Evolutionary conservation across 192 early-diverging fungal species (phyloP).

Genomic region (Coemansia asiatica): DNA sequence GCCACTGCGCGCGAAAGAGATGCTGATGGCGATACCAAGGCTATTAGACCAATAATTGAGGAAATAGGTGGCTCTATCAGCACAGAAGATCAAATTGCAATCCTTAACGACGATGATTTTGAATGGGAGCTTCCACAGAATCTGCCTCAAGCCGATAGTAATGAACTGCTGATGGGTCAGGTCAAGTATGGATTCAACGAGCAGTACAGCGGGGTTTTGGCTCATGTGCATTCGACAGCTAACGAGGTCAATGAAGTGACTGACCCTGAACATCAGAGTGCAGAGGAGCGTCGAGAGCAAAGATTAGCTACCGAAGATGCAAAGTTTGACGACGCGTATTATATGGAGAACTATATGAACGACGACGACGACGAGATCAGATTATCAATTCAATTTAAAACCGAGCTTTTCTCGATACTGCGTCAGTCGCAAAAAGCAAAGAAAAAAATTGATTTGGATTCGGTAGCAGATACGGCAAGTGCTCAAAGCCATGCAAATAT

Average conservation of each 20-base stretch:
- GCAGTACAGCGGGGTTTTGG: slow-evolving; percentile 74
- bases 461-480: not conserved
- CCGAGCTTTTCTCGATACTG: slow-evolving; percentile 63
- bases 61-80: slow-evolving; percentile 26
- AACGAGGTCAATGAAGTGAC: slow-evolving; percentile 70
- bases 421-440: slow-evolving; percentile 63
- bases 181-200: slow-evolving; percentile 90
- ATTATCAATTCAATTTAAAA: slow-evolving; percentile 70
- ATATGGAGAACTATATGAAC: slow-evolving; percentile 82
- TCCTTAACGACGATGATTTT: slow-evolving; percentile 61
- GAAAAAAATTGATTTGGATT: not conserved
- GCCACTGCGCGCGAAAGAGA: slow-evolving; percentile 55
- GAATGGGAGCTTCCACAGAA: slow-evolving; percentile 88
- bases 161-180: slow-evolving; percentile 29
- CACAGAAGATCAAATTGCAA: slow-evolving; percentile 14
- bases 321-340: slow-evolving; percentile 92
- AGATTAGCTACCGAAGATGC: slow-evolving; percentile 71
- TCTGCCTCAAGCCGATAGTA: slow-evolving; percentile 34
- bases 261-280: slow-evolving; percentile 57
- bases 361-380: slow-evolving; percentile 72
- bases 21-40: not conserved
- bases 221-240: slow-evolving; percentile 67
- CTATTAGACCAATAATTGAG: slow-evolving; percentile 38
- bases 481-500: not conserved
- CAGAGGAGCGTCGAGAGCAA: slow-evolving; percentile 56